Evolutionary conservation across 495 filamentous ascomycete species (phyloP), one percentile per base, ranked within the genome.

Genomic region (Hypomontagnella submonticulosa): DNA sequence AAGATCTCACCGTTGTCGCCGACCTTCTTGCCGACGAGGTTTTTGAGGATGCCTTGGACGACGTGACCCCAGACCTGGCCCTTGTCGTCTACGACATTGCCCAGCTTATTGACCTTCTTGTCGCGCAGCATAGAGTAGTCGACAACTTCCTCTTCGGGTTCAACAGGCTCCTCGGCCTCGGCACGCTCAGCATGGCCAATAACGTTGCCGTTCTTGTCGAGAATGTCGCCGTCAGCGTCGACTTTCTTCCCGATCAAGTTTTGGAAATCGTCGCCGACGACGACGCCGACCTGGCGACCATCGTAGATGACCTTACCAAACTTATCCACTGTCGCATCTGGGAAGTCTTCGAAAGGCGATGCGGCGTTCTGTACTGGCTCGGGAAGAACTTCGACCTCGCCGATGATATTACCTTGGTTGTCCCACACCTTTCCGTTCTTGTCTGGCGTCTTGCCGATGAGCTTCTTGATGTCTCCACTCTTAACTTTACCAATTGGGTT

Each of bases 1-100:
- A 88, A 93, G 75, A 96, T 87, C 65, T 90, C 81, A 37, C 91
- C 91, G 46, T 92, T 81, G 20, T 84, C 84, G 67, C 90, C 89
- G 36, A 88, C 83, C 67, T 85, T 85, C 77, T 85, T 89, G 56
- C 89, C 89, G 7, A 86, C 77, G 4, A 93, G 81, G 41, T 90
- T 81, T 76, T 88, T 85, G 9, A 86, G 73, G 34, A 88, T 85
- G 23, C 91, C 91, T 65, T 90, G 83, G 11, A 87, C 78, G 3
- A 96, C 80, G 38, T 85, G 86, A 13, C 83, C 91, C 71, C 92
- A 86, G 1, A 90, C 80, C 23, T 90, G 83, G 7, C 89, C 89
- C n/a, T 90, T 83, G 3, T 84, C 78, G 18, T 88, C 86, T 34
- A 93, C 87, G 53, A 95, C 87, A 62, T 90, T 89, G 53, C 92